Evolutionary conservation across 2,329 filamentous ascomycete genomes (phyloP).

Genomic region (Ceratocystis huliohia): DNA sequence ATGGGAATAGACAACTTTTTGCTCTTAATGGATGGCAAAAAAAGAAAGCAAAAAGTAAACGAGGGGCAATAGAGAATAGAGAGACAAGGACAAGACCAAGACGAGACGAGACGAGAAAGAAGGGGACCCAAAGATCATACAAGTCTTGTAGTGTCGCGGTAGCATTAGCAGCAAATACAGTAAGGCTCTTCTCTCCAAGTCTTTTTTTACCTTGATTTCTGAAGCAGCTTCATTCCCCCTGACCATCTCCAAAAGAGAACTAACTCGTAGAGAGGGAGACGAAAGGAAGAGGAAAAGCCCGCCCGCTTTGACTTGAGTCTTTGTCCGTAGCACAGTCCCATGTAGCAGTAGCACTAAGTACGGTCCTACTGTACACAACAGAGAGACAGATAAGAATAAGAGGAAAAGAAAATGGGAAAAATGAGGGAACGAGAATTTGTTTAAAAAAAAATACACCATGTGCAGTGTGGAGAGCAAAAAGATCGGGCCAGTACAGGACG

Average conservation of each 20-base stretch:
- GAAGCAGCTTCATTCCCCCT: background rate
- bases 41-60: background rate
- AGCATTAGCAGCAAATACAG: too few species aligned
- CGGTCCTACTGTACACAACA: background rate
- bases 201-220: background rate
- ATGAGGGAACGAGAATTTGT: background rate
- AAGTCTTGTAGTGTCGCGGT: background rate
- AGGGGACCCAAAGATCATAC: slow-evolving; percentile 10
- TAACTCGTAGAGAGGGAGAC: background rate
- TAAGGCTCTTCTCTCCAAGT: too few species aligned
- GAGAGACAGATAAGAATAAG: background rate
- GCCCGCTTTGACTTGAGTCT: background rate
- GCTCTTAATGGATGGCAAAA: background rate
- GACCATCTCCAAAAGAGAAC: slow-evolving; percentile 3
- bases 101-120: too few species aligned
- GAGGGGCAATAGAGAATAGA: slow-evolving; percentile 1
- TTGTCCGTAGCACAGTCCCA: slow-evolving; percentile 3
- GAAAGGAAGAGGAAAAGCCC: background rate
- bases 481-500: background rate
- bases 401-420: background rate
- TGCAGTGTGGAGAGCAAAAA: background rate
- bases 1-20: background rate
- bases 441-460: too few species aligned
- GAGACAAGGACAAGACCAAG: background rate
- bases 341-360: background rate